Percentiles rank a stretch among this genome's conserved stretches.
These are phyloP conservation scores for Fraxinus greggii DNA, from an alignment of 305 asterid species.

Conservation along the genomic window DNA sequence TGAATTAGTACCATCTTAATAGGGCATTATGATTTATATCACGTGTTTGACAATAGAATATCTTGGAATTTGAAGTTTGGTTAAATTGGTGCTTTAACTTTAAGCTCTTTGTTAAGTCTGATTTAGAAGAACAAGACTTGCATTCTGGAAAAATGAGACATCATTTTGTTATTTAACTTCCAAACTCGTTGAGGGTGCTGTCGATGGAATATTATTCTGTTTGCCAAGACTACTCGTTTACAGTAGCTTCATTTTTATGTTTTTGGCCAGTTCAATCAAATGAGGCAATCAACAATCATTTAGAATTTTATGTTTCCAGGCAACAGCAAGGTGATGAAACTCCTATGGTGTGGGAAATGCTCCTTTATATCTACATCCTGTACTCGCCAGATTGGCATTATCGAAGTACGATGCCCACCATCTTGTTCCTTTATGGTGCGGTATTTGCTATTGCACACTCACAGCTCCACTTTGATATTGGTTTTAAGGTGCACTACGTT, in stretches of 20 bases:
- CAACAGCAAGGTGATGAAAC: conserved; percentile 94
- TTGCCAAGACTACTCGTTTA: background rate
- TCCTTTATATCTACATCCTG: conserved; percentile 77
- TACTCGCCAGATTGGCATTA: conserved; percentile 98
- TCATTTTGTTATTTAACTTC: background rate
- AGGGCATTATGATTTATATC: background rate
- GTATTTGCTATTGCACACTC: conserved; percentile 71
- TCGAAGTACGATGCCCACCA: conserved; percentile 88
- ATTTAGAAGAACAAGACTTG: background rate
- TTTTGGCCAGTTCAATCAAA: conserved; percentile 1
- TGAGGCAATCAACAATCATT: conserved; percentile 7
- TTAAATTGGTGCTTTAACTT: background rate
- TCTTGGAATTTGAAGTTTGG: background rate
- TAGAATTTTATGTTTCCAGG: conserved; percentile 42
- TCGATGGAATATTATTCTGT: background rate
- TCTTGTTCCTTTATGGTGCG: conserved; percentile 78
- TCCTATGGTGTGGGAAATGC: conserved; percentile 99
- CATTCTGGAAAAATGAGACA: background rate
- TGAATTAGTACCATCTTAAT: background rate
- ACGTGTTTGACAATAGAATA: background rate
- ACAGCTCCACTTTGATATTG: conserved; percentile 55
- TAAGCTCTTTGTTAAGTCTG: background rate
- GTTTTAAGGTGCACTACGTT: conserved; percentile 77
- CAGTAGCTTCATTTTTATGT: conserved; percentile 11
- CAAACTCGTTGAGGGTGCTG: background rate